These are phyloP conservation scores for Pleurotus tuber-regium DNA, from an alignment of 768 basidiomycete genomes.

Conservation along the genomic window DNA sequence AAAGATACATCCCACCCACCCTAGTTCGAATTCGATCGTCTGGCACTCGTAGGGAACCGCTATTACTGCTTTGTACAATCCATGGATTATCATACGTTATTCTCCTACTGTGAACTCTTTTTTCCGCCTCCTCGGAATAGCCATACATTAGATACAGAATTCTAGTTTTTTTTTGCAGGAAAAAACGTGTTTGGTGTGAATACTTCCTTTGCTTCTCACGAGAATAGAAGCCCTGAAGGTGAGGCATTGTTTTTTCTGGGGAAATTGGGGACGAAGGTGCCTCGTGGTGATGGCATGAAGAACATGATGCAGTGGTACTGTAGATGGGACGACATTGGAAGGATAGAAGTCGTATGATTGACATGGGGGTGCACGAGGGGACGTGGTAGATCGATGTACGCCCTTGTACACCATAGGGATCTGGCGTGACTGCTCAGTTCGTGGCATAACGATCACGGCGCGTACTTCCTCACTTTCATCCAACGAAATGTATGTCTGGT, in stretches of 20 bases:
- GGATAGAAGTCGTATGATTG: not conserved
- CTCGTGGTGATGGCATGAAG: not conserved
- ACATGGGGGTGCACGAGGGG: too few species aligned
- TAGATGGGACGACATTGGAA: not conserved
- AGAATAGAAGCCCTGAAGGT: not conserved
- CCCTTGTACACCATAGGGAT: too few species aligned
- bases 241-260: not conserved
- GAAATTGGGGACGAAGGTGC: not conserved
- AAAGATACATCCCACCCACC: not conserved
- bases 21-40: constrained; percentile 4
- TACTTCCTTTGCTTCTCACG: not conserved
- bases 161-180: not conserved
- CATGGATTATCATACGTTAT: not conserved
- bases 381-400: too few species aligned
- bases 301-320: not conserved
- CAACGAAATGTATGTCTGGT: too few species aligned
- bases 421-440: too few species aligned
- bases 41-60: not conserved
- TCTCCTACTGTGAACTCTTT: not conserved
- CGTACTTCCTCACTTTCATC: too few species aligned
- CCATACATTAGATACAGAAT: not conserved
- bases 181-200: not conserved
- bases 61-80: constrained; percentile 3
- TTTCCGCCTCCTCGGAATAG: too few species aligned
- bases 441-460: too few species aligned